A percentile compares a stretch with the other conserved stretches of the same genome.
Conservation (phyloP, 2,329 filamentous ascomycete species). For the Cryphonectria radicalis region DNA sequence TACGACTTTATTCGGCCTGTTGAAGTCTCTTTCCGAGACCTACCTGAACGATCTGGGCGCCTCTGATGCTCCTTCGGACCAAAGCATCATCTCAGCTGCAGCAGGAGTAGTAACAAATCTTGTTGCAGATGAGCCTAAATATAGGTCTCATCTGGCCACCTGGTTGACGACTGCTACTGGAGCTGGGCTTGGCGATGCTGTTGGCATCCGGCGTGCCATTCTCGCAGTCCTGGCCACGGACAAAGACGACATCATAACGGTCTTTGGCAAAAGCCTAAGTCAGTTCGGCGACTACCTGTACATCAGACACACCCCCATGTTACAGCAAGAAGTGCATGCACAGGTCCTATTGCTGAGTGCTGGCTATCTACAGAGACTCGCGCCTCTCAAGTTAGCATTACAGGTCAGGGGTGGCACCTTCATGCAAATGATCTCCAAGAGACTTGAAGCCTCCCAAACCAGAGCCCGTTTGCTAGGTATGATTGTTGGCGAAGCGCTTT, state of each 20-base stretch:
- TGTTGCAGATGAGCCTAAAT: conserved; percentile 49
- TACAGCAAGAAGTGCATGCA: conserved; percentile 87
- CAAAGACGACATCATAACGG: conserved; percentile 53
- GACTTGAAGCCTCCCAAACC: conserved; percentile 75
- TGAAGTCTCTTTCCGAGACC: conserved; percentile 51
- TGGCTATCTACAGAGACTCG: conserved; percentile 72
- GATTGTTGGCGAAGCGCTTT: conserved; percentile 77
- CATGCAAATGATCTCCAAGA: conserved; percentile 80
- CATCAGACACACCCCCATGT: conserved; percentile 80
- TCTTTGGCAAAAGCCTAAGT: conserved; percentile 70
- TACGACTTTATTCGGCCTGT: conserved; percentile 43
- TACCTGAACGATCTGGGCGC: conserved; percentile 45
- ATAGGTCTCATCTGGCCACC: conserved; percentile 59
- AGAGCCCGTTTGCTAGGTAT: conserved; percentile 85
- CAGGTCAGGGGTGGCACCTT: conserved; percentile 75
- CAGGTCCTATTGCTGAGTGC: conserved; percentile 79
- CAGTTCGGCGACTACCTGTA: conserved; percentile 87
- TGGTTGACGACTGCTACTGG: conserved; percentile 71
- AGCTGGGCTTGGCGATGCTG: conserved; percentile 65
- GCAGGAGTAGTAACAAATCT: conserved; percentile 60
- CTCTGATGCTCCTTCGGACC: conserved; percentile 36
- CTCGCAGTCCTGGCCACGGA: conserved; percentile 60
- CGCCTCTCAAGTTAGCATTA: conserved; percentile 68
- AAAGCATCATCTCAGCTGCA: conserved; percentile 57
- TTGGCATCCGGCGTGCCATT: conserved; percentile 70